phyloP scores from a whole-genome alignment of 2,329 filamentous ascomycete genomes.

The Fusarium sp. region DNA sequence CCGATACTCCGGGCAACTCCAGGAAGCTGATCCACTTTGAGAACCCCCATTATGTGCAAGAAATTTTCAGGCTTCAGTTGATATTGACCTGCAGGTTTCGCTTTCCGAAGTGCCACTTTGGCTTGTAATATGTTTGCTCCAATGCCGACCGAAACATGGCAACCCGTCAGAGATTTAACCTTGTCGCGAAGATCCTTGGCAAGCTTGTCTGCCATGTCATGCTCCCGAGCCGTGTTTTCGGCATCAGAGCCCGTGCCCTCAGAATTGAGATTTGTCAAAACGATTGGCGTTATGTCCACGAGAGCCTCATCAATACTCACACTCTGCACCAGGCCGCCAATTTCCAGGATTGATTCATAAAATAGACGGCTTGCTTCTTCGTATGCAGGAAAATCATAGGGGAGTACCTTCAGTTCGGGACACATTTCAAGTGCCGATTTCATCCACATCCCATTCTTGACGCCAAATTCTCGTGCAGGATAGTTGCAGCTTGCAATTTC shows the following conservation, averaged over 20 bases:
- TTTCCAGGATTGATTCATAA: constrained; percentile 82
- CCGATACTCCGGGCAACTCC: constrained; percentile 93
- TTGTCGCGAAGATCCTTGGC: constrained; percentile 69
- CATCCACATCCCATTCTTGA: constrained; percentile 99
- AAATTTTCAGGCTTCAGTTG: constrained; percentile 86
- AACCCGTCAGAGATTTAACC: constrained; percentile 80
- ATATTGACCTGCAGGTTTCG: constrained; percentile 93
- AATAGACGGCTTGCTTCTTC: constrained; percentile 90
- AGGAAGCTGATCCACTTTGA: constrained; percentile 83
- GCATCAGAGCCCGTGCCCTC: constrained; percentile 71
- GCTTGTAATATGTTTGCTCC: constrained; percentile 90
- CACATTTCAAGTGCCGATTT: constrained; percentile 85
- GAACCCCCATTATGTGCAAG: constrained; percentile 76
- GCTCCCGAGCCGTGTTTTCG: constrained; percentile 78
- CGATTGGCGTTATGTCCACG: constrained; percentile 79
- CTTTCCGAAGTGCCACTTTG: constrained; percentile 88
- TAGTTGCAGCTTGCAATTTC: constrained; percentile 99
- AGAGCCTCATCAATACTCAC: constrained; percentile 97
- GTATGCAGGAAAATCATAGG: constrained; percentile 95
- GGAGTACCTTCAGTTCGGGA: constrained; percentile 85
- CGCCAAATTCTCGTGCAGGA: constrained; percentile 81
- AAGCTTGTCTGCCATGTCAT: constrained; percentile 79
- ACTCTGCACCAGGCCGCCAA: constrained; percentile 89
- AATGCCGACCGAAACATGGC: constrained; percentile 91
- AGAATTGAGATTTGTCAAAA: constrained; percentile 71